Evolutionary conservation across 2,329 filamentous ascomycete genomes (phyloP).

Genomic region (Aspergillus pseudotamarii): DNA sequence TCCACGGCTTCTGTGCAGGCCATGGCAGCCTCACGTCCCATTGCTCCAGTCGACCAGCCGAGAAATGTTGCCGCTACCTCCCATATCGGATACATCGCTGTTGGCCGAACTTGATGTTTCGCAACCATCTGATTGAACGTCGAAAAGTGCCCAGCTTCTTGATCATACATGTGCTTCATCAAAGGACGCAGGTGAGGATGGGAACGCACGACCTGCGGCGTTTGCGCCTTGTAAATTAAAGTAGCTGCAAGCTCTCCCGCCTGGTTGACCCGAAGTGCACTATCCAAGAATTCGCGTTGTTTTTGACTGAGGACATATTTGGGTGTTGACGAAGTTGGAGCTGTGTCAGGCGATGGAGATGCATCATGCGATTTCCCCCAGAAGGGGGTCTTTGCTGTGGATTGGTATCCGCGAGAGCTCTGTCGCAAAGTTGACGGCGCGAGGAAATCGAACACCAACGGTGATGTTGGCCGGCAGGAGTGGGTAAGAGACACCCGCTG

Average conservation of each 20-base stretch:
- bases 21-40: slow-evolving; percentile 95
- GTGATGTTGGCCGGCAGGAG: slow-evolving; percentile 18
- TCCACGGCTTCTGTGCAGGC: slow-evolving; percentile 98
- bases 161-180: slow-evolving; percentile 98
- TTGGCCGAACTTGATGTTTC: slow-evolving; percentile 87
- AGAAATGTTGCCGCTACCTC: slow-evolving; percentile 75
- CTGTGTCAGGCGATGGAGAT: slow-evolving; percentile 24
- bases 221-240: slow-evolving; percentile 90
- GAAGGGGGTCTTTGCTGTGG: slow-evolving; percentile 34
- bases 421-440: slow-evolving; percentile 32
- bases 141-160: slow-evolving; percentile 83
- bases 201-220: slow-evolving; percentile 73
- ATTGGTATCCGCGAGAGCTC: slow-evolving; percentile 28
- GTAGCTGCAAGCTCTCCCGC: slow-evolving; percentile 96
- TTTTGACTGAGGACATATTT: slow-evolving; percentile 65
- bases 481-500: slow-evolving; percentile 24
- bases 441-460: slow-evolving; percentile 42
- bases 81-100: slow-evolving; percentile 91
- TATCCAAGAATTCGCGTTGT: slow-evolving; percentile 74
- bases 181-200: slow-evolving; percentile 86
- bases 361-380: not conserved
- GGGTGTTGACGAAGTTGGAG: slow-evolving; percentile 29
- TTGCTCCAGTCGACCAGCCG: slow-evolving; percentile 84
- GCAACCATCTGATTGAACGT: slow-evolving; percentile 84
- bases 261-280: slow-evolving; percentile 91